Base-by-base conservation (phyloP, 345 rosid genomes). In the Gossypium australe region DNA sequence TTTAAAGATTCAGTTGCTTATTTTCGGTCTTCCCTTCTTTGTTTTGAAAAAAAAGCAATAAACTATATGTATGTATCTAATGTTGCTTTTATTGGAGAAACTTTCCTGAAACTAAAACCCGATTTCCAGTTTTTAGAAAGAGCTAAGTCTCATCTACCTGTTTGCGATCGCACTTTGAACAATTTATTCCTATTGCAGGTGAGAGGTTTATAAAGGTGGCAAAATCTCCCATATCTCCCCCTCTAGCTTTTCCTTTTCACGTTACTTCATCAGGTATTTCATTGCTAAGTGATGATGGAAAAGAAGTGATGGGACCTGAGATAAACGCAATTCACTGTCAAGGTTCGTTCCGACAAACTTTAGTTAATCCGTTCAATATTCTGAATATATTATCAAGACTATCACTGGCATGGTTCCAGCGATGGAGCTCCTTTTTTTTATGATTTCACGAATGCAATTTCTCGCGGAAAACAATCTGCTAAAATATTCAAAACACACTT, bases 151-250 rank as follows among this genome's bases (percentile, higher is more conserved):
- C 58, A 49, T 41, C 1, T 70, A 72, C 13, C 78, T 27, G 45
- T 9, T 45, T 57, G 58, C 12, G 22, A 1, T 29, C 67, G 63
- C 16, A 65, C 41, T 68, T 53, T 60, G 47, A 53, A 24, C 71
- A 17, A 29, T 61, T 64, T 34, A 58, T 76, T 75, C 25, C n/a
- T 52, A 22, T 83, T 74, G 77, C 89, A 94, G 94, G 93, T 59
- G 86, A 86, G 81, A 88, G 97, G 85, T 84, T 82, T 64, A 78
- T 94, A 49, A 89, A 92, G 87, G 82, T 94, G 29, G 94, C 93
- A 22, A 92, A 94, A 84, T 89, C 97, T 80, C 98, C 97, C 13
- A 83, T 89, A 74, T 89, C 93, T 0, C 89, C 97, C 44, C 88
- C 97, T 34, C 71, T 92, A 72, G 89, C 86, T 70, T 90, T 92